Conservation (phyloP, 192 early-diverging fungal species). For the Entrophospora sp. region DNA sequence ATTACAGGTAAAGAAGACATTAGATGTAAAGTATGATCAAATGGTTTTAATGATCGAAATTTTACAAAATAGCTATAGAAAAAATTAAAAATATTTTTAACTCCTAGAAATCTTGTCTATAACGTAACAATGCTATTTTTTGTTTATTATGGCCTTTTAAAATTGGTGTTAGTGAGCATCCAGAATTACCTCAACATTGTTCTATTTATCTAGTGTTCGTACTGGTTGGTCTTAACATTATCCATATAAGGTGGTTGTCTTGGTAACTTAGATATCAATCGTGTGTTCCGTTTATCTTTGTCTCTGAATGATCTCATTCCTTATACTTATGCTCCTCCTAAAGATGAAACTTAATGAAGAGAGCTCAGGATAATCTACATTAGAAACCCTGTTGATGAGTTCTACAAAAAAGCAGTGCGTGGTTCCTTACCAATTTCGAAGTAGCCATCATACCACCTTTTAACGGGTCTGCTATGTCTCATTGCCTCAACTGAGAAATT, state of each 20-base stretch:
- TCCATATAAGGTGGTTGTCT: background rate
- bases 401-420: too few species aligned
- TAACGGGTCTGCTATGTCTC: too few species aligned
- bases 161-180: too few species aligned
- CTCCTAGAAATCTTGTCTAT: too few species aligned
- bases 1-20: too few species aligned
- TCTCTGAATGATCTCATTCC: background rate
- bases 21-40: too few species aligned
- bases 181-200: background rate
- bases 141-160: too few species aligned
- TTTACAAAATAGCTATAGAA: too few species aligned
- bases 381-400: background rate
- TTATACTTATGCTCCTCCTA: background rate
- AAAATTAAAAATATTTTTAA: too few species aligned
- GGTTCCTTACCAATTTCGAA: background rate
- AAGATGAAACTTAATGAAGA: background rate
- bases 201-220: background rate
- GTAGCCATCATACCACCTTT: background rate
- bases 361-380: background rate
- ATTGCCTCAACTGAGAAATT: background rate
- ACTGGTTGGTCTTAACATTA: background rate
- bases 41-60: too few species aligned
- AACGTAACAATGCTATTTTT: too few species aligned
- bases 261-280: slow-evolving; percentile 9
- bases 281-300: background rate